These are phyloP conservation scores for Populus deltoides DNA, from an alignment of 345 rosid genomes.

Conservation along the genomic window DNA sequence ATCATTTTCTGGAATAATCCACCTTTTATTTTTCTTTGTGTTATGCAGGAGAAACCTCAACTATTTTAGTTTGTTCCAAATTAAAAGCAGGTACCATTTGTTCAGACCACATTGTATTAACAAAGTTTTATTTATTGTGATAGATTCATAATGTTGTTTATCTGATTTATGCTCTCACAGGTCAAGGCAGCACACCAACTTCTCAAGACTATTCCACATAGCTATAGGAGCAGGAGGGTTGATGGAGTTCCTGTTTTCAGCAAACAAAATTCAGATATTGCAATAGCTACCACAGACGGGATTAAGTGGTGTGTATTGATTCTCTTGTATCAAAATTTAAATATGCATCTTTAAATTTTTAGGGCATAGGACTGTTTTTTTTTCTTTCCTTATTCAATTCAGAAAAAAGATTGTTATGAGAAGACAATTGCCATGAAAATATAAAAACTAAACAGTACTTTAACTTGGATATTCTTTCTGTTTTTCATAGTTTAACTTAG, in stretches of 20 bases:
- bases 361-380: too few species aligned
- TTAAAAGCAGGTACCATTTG: conserved; percentile 66
- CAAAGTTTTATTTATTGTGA: neutral
- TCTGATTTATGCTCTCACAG: conserved; percentile 30
- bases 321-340: neutral
- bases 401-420: too few species aligned
- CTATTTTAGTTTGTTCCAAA: conserved; percentile 93
- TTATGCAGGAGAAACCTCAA: conserved; percentile 79
- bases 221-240: conserved; percentile 53
- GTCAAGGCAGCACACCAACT: conserved; percentile 90
- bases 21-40: neutral
- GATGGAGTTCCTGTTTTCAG: conserved; percentile 92
- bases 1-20: neutral
- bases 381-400: too few species aligned
- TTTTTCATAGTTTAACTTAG: neutral
- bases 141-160: neutral
- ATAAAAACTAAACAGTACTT: too few species aligned
- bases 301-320: conserved; percentile 64
- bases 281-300: conserved; percentile 88
- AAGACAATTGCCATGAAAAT: too few species aligned
- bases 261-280: conserved; percentile 91
- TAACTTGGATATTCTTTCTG: neutral
- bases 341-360: too few species aligned
- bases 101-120: conserved; percentile 4
- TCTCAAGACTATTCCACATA: conserved; percentile 57